phyloP scores from a whole-genome alignment of 1,139 yeast genomes.

The Blastobotrys buckinghamii region DNA sequence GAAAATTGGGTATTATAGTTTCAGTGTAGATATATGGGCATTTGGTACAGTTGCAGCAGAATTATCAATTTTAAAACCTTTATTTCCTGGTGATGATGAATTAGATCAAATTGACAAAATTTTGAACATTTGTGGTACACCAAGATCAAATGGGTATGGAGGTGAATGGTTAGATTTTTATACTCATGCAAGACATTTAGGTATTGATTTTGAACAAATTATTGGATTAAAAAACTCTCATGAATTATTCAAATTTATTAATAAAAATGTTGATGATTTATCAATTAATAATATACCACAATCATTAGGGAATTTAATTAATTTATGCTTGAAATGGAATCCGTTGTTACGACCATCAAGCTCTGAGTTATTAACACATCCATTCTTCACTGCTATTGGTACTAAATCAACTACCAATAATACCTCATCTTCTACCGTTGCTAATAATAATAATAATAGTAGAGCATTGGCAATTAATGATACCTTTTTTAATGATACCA shows the following conservation, averaged over 20 bases:
- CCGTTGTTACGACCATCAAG: constrained; percentile 64
- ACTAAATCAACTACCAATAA: not conserved
- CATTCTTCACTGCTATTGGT: not conserved
- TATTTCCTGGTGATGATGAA: constrained; percentile 80
- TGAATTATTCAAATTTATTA: not conserved
- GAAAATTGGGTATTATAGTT: constrained; percentile 58
- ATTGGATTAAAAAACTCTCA: not conserved
- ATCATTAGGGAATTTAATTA: constrained; percentile 16
- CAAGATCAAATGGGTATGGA: constrained; percentile 22
- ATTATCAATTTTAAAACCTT: constrained; percentile 64
- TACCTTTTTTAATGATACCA: too few species aligned
- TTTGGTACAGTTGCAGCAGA: constrained; percentile 85
- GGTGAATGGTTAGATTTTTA: constrained; percentile 27
- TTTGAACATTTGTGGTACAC: constrained; percentile 55
- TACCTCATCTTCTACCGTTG: not conserved
- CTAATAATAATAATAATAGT: too few species aligned
- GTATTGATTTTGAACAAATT: not conserved
- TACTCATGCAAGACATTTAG: not conserved
- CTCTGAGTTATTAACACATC: constrained; percentile 45
- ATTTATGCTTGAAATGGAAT: constrained; percentile 40
- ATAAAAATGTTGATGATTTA: not conserved
- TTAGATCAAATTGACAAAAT: constrained; percentile 70
- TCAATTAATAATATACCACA: not conserved
- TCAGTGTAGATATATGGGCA: constrained; percentile 91
- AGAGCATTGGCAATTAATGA: not conserved